Conservation (phyloP, 257 asterid species). For the Solanum chaucha region DNA sequence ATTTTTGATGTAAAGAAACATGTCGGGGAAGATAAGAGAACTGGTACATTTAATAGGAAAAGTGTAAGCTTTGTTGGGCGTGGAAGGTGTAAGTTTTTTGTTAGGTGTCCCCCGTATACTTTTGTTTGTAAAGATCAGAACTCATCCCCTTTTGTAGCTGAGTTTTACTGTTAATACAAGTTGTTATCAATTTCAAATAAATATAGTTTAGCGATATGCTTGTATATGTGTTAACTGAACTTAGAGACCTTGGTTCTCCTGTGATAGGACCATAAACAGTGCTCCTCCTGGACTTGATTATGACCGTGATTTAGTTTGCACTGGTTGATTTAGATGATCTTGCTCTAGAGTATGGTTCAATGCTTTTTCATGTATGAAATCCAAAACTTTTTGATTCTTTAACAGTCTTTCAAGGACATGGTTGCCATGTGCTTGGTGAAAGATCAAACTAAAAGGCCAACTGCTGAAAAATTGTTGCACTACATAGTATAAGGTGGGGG, state of each 20-base stretch:
- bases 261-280: slow-evolving; percentile 83
- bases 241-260: slow-evolving; percentile 7
- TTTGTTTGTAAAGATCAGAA: background rate
- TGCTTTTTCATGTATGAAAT: background rate
- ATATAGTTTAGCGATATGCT: background rate
- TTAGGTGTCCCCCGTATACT: background rate
- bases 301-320: slow-evolving; percentile 59
- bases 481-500: slow-evolving; percentile 12
- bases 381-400: background rate
- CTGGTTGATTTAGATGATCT: background rate
- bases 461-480: slow-evolving; percentile 82
- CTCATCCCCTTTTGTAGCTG: background rate
- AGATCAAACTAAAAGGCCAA: slow-evolving; percentile 95
- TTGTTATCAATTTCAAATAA: background rate
- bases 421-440: slow-evolving; percentile 99
- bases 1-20: background rate
- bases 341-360: background rate
- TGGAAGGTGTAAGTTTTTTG: background rate
- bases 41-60: background rate
- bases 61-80: background rate
- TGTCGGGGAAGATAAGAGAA: background rate
- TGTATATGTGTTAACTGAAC: background rate
- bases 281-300: slow-evolving; percentile 99
- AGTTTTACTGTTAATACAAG: background rate
- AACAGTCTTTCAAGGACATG: slow-evolving; percentile 95